Percentiles rank a stretch among this genome's conserved stretches.
Evolutionary conservation across 495 filamentous ascomycete genomes (phyloP).

Genomic region (Xylaria flabelliformis): DNA sequence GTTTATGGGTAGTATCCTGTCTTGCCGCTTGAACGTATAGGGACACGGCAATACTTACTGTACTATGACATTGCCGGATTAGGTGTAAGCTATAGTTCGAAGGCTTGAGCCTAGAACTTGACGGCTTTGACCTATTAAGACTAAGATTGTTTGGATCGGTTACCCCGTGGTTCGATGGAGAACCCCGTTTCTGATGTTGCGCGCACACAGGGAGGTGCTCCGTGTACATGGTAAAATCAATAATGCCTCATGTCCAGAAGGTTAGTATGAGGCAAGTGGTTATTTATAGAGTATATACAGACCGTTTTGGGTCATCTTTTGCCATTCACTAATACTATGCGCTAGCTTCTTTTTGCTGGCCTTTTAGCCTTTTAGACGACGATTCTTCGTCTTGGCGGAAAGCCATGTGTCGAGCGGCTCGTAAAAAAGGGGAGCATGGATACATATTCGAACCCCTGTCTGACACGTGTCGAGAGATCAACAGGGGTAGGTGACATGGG

Average conservation of each 20-base stretch:
- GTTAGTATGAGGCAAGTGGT: background rate
- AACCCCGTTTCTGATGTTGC: background rate
- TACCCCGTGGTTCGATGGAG: background rate
- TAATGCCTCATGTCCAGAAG: conserved; percentile 18
- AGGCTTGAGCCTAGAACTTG: conserved; percentile 22
- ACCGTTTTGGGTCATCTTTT: conserved; percentile 1
- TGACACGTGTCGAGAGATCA: conserved; percentile 25
- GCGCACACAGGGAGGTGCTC: background rate
- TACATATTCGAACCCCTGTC: conserved; percentile 22
- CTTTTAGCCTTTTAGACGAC: background rate
- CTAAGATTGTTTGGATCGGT: background rate
- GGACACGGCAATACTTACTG: conserved; percentile 5
- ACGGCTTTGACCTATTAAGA: background rate
- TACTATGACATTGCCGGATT: conserved; percentile 2
- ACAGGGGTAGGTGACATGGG: background rate
- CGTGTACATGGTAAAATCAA: conserved; percentile 13
- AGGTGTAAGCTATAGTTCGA: conserved; percentile 9
- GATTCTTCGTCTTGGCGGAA: background rate
- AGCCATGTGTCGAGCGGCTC: conserved; percentile 8
- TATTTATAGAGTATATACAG: conserved; percentile 24
- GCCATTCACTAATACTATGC: conserved; percentile 3
- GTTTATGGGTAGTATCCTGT: background rate
- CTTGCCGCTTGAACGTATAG: background rate
- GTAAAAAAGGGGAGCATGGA: conserved; percentile 10
- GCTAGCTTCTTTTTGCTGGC: conserved; percentile 3